Percentiles rank a stretch among this genome's conserved stretches.
phyloP scores from a whole-genome alignment of 495 filamentous ascomycete species.

The Talaromyces ruber region DNA sequence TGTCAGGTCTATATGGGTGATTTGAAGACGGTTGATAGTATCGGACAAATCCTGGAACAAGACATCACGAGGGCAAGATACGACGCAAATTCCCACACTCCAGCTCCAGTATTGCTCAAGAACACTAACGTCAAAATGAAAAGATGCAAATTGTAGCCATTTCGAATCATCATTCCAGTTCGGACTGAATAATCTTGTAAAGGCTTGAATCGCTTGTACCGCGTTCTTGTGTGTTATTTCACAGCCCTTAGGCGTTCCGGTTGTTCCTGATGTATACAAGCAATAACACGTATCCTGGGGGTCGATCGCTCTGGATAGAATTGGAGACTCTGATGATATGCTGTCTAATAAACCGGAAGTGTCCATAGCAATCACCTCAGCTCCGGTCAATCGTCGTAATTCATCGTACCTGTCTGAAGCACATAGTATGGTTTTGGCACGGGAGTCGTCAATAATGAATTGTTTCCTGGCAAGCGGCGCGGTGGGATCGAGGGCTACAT shows the following conservation, averaged over 20 bases:
- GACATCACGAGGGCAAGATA: slow-evolving; percentile 66
- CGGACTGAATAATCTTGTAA: slow-evolving; percentile 56
- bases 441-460: slow-evolving; percentile 60
- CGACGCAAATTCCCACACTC: slow-evolving; percentile 74
- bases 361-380: slow-evolving; percentile 31
- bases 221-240: slow-evolving; percentile 68
- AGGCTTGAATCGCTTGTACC: slow-evolving; percentile 69
- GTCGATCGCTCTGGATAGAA: slow-evolving; percentile 14
- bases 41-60: slow-evolving; percentile 68
- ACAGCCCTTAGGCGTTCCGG: slow-evolving; percentile 70
- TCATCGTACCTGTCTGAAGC: slow-evolving; percentile 19
- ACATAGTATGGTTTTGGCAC: slow-evolving; percentile 43
- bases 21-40: slow-evolving; percentile 57
- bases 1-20: slow-evolving; percentile 76
- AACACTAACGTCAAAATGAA: slow-evolving; percentile 84
- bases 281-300: slow-evolving; percentile 56
- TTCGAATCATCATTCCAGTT: slow-evolving; percentile 50
- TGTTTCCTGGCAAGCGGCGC: slow-evolving; percentile 52
- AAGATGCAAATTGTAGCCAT: slow-evolving; percentile 82
- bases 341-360: slow-evolving; percentile 16
- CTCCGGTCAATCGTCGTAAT: slow-evolving; percentile 17
- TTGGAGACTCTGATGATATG: slow-evolving; percentile 15
- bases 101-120: slow-evolving; percentile 87
- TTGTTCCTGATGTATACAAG: slow-evolving; percentile 76
- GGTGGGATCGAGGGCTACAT: slow-evolving; percentile 24